A percentile compares a stretch with the other conserved stretches of the same genome.
Conservation (phyloP, 2,329 filamentous ascomycete genomes). For the Aphanocladium album region DNA sequence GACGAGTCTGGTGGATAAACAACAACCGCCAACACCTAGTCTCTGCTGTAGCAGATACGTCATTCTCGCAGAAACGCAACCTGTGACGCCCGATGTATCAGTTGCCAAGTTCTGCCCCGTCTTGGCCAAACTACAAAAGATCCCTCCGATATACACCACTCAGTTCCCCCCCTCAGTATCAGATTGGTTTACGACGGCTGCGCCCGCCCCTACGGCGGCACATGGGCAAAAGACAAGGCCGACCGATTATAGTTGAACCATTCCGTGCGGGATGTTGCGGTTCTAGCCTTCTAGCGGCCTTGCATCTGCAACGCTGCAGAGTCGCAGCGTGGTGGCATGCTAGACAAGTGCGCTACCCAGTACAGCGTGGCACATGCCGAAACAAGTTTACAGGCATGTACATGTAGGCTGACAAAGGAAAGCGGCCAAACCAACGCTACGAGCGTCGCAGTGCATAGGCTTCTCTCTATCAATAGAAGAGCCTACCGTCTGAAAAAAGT, state of each 20-base stretch:
- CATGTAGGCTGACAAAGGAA: neutral
- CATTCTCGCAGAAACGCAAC: neutral
- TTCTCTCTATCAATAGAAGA: no score
- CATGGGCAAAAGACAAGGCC: neutral
- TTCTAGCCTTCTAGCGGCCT: neutral
- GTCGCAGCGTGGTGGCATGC: neutral
- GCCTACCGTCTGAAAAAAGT: no score
- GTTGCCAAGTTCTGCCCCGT: neutral
- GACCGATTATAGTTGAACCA: no score
- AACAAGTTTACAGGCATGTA: no score
- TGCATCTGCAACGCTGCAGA: neutral
- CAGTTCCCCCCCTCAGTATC: neutral
- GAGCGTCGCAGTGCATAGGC: neutral
- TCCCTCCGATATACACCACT: neutral
- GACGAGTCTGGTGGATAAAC: no score
- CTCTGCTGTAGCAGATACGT: neutral
- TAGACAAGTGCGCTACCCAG: neutral
- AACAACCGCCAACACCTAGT: neutral
- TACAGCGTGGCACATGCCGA: neutral
- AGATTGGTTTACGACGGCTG: neutral
- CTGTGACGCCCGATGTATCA: neutral
- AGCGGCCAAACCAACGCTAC: no score
- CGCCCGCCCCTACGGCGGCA: neutral
- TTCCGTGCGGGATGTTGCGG: neutral
- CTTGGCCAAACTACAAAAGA: neutral